These are phyloP conservation scores for Thelonectria blattea DNA, from an alignment of 2,329 filamentous ascomycete genomes.

Conservation along the genomic window DNA sequence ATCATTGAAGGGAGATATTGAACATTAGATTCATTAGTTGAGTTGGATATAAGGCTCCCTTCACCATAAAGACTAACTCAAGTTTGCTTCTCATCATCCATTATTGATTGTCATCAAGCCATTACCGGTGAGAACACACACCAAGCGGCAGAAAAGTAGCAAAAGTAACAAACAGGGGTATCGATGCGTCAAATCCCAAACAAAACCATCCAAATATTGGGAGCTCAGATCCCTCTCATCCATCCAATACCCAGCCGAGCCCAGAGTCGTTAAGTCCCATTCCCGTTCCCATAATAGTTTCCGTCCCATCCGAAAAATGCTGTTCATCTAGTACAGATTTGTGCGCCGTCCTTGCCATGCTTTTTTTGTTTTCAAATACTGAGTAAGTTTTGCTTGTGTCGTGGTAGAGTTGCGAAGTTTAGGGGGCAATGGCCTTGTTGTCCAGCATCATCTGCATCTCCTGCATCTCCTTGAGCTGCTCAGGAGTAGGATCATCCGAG, in stretches of 20 bases:
- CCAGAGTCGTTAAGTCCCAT: constrained; percentile 25
- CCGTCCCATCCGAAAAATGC: constrained; percentile 19
- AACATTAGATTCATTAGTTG: neutral
- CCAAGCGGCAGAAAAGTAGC: constrained; percentile 13
- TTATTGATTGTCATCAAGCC: constrained; percentile 25
- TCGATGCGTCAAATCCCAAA: constrained; percentile 40
- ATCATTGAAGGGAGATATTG: neutral
- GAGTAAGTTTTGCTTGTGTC: constrained; percentile 22
- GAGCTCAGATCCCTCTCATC: constrained; percentile 17
- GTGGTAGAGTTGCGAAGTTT: constrained; percentile 21
- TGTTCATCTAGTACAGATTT: constrained; percentile 35
- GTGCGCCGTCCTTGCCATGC: constrained; percentile 41
- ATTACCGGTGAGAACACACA: constrained; percentile 15
- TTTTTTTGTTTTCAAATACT: constrained; percentile 26
- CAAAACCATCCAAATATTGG: constrained; percentile 23
- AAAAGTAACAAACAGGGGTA: constrained; percentile 37
- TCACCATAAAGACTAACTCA: neutral
- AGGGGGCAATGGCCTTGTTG: constrained; percentile 31
- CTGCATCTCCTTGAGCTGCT: constrained; percentile 66
- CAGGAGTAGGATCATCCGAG: constrained; percentile 70
- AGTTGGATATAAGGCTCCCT: neutral
- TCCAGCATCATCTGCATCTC: constrained; percentile 62
- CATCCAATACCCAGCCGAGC: constrained; percentile 14
- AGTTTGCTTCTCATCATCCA: constrained; percentile 10
- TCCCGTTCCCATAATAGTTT: constrained; percentile 25